These are phyloP conservation scores for Cladosporium sp. DNA, from an alignment of 2,329 filamentous ascomycete genomes.

Conservation along the genomic window DNA sequence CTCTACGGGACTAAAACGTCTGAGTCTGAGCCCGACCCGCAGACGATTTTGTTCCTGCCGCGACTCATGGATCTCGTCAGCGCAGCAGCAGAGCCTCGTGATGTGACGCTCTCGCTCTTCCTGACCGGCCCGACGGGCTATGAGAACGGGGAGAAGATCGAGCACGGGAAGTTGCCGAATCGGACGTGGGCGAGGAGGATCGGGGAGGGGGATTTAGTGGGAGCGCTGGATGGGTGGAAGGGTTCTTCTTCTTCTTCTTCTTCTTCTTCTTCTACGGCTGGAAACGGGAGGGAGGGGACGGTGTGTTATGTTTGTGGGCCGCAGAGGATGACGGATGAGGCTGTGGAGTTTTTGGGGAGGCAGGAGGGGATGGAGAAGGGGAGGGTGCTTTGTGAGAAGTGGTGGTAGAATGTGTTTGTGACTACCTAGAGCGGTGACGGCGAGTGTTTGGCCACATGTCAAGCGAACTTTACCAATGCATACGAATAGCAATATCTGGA, in stretches of 20 bases:
- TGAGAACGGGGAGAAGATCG: slow-evolving; percentile 25
- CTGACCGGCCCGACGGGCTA: slow-evolving; percentile 31
- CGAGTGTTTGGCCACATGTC: no score
- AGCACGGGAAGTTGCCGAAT: slow-evolving; percentile 34
- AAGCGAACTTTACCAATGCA: no score
- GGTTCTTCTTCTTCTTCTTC: no score
- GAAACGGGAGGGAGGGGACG: slow-evolving; percentile 39
- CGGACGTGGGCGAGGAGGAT: slow-evolving; percentile 35
- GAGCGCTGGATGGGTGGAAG: slow-evolving; percentile 37
- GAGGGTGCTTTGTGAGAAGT: slow-evolving; percentile 52
- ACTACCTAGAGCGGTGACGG: no score
- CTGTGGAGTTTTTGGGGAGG: slow-evolving; percentile 42
- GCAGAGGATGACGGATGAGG: slow-evolving; percentile 49
- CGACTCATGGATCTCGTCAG: slow-evolving; percentile 41
- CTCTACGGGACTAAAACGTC: slow-evolving; percentile 61
- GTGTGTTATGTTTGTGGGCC: slow-evolving; percentile 53
- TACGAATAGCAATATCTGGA: no score
- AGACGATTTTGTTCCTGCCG: slow-evolving; percentile 49
- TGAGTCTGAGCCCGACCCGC: slow-evolving; percentile 28
- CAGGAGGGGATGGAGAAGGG: slow-evolving; percentile 41
- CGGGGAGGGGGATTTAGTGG: slow-evolving; percentile 38
- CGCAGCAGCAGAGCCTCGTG: slow-evolving; percentile 20
- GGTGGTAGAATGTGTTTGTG: slow-evolving; percentile 52
- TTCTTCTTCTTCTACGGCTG: no score
- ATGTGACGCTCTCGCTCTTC: slow-evolving; percentile 34